phyloP scores from a whole-genome alignment of 179 eudicot genomes.

The Drosera spatulata region DNA sequence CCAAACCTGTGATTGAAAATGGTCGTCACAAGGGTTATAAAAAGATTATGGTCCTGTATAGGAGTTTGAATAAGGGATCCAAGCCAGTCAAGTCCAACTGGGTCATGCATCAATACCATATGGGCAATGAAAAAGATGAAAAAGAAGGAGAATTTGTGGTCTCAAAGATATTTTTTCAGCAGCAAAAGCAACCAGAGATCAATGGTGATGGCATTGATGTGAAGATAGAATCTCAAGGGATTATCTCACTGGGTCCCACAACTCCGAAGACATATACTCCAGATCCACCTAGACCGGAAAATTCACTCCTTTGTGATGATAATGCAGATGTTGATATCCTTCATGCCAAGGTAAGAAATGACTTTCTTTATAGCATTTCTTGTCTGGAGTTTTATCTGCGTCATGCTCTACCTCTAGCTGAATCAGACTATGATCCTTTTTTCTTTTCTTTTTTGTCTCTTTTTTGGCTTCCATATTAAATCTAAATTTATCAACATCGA shows the following conservation, averaged over 20 bases:
- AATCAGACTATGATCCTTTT: background rate
- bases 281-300: slow-evolving; percentile 41
- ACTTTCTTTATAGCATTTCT: background rate
- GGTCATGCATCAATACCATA: slow-evolving; percentile 97
- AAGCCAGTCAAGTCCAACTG: slow-evolving; percentile 71
- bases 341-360: slow-evolving; percentile 22
- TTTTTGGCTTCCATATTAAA: too few relatives aligned
- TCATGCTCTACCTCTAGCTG: background rate
- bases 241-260: slow-evolving; percentile 31
- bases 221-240: slow-evolving; percentile 19
- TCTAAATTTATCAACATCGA: too few relatives aligned
- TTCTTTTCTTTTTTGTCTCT: background rate
- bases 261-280: slow-evolving; percentile 54
- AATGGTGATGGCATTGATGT: slow-evolving; percentile 9
- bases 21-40: slow-evolving; percentile 67
- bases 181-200: slow-evolving; percentile 27
- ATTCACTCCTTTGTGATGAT: slow-evolving; percentile 25
- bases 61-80: slow-evolving; percentile 38
- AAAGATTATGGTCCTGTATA: slow-evolving; percentile 87
- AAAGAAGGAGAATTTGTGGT: slow-evolving; percentile 65
- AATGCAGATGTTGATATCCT: slow-evolving; percentile 18
- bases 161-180: slow-evolving; percentile 64
- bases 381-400: background rate
- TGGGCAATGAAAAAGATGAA: slow-evolving; percentile 71
- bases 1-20: slow-evolving; percentile 49